Percentiles rank a stretch among this genome's conserved stretches.
These are phyloP conservation scores for Ustilago vetiveriae DNA, from an alignment of 1,284 basidiomycete genomes.

Conservation along the genomic window DNA sequence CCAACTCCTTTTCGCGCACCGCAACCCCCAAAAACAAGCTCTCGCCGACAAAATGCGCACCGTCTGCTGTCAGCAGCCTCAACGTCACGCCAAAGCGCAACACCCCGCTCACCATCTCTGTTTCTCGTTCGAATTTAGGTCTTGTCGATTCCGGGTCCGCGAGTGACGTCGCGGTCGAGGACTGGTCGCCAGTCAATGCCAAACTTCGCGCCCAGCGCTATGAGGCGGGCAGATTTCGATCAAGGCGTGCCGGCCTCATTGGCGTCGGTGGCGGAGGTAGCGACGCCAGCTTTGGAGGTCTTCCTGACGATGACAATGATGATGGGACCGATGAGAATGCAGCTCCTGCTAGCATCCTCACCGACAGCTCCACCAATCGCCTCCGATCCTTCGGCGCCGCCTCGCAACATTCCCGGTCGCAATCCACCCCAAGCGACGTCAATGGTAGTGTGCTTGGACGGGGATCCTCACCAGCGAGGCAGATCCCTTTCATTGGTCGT, in stretches of 20 bases:
- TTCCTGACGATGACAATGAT: constrained; percentile 10
- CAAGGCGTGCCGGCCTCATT: constrained; percentile 25
- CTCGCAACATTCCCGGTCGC: constrained; percentile 22
- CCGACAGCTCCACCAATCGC: constrained; percentile 10
- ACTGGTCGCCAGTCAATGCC: constrained; percentile 17
- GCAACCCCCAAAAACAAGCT: constrained; percentile 20
- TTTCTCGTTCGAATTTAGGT: constrained; percentile 33
- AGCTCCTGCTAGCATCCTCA: constrained; percentile 11
- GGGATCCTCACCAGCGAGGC: constrained; percentile 5
- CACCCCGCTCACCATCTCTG: constrained; percentile 24
- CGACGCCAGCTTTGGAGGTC: constrained; percentile 16
- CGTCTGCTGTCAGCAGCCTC: constrained; percentile 10
- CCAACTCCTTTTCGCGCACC: constrained; percentile 13
- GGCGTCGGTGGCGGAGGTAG: constrained; percentile 20
- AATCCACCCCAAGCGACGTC: constrained; percentile 21
- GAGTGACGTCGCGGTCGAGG: constrained; percentile 3
- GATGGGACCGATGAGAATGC: constrained; percentile 33
- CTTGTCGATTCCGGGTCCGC: constrained; percentile 6
- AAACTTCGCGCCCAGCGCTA: constrained; percentile 34
- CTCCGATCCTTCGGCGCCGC: constrained; percentile 17
- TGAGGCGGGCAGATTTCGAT: constrained; percentile 24
- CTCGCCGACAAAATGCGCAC: constrained; percentile 22
- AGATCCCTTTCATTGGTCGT: constrained; percentile 1
- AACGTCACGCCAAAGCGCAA: constrained; percentile 22
- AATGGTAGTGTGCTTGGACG: constrained; percentile 19